Conservation (phyloP, 352 stramenopile species). For the Globisporangium acanthophoron region DNA sequence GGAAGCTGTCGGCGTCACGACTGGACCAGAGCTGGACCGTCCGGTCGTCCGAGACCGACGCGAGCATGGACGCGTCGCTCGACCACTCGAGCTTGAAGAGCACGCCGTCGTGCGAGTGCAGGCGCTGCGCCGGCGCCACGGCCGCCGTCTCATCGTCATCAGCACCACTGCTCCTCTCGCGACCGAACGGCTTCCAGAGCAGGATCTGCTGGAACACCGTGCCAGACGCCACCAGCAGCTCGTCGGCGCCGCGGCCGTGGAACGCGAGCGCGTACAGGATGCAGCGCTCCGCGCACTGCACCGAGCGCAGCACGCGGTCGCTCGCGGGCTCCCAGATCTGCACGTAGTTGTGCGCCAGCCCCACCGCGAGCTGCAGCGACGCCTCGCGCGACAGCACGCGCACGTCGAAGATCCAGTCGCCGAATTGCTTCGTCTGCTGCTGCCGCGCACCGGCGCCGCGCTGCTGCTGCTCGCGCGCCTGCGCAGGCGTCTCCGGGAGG, state of each 20-base stretch:
- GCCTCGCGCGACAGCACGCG: conserved; percentile 40
- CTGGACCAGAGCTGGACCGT: conserved; percentile 82
- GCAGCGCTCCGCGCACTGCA: conserved; percentile 74
- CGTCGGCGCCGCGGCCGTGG: conserved; percentile 47
- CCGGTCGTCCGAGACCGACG: conserved; percentile 83
- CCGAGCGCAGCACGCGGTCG: conserved; percentile 38
- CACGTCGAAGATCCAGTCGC: conserved; percentile 85
- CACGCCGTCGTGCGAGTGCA: conserved; percentile 80
- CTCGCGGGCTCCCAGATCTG: conserved; percentile 59
- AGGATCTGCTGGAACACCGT: conserved; percentile 87
- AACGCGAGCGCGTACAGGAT: conserved; percentile 83
- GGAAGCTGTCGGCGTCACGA: conserved; percentile 7
- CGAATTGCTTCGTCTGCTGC: conserved; percentile 40
- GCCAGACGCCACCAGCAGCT: conserved; percentile 71
- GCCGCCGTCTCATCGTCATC: conserved; percentile 7
- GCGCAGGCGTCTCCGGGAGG: conserved; percentile 34
- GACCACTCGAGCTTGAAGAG: conserved; percentile 85
- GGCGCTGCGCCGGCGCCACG: conserved; percentile 38
- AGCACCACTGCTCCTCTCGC: conserved; percentile 1
- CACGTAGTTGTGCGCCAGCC: conserved; percentile 81
- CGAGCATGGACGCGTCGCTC: conserved; percentile 47
- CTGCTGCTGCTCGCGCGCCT: conserved; percentile 4
- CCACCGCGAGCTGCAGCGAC: conserved; percentile 41
- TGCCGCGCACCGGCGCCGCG: background rate
- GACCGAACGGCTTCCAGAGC: conserved; percentile 50